Conservation (phyloP, 306 rosid genomes). For the Lupinus albus region DNA sequence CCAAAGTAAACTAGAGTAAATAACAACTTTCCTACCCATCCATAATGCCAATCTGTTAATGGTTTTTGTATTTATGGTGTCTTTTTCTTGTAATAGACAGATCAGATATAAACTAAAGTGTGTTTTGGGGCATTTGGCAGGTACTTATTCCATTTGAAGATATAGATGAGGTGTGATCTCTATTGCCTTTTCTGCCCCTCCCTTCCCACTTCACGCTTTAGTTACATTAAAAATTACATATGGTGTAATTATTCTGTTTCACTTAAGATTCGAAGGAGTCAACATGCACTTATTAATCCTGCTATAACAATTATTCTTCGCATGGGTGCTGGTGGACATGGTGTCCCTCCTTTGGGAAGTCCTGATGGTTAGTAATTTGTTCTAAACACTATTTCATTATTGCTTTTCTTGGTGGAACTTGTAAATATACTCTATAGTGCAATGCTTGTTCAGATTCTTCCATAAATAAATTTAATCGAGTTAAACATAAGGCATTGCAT, state of each 20-base stretch:
- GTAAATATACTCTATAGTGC: constrained; percentile 9
- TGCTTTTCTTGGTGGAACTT: constrained; percentile 13
- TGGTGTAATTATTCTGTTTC: constrained; percentile 34
- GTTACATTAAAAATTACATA: constrained; percentile 36
- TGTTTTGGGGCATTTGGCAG: constrained; percentile 48
- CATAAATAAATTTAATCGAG: constrained; percentile 19
- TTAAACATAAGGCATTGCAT: constrained; percentile 25
- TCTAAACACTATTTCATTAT: constrained; percentile 30
- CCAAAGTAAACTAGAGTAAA: not conserved
- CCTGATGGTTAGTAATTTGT: constrained; percentile 86
- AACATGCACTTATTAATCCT: constrained; percentile 97
- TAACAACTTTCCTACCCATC: not conserved
- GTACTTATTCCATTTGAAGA: constrained; percentile 84
- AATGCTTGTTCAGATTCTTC: constrained; percentile 33
- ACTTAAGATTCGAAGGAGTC: constrained; percentile 87
- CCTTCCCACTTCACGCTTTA: constrained; percentile 17
- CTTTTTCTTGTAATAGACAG: constrained; percentile 18
- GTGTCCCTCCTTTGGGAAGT: constrained; percentile 98
- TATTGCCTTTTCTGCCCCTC: constrained; percentile 36
- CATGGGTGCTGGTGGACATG: constrained; percentile 99
- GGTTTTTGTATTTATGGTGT: constrained; percentile 29
- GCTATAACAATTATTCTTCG: constrained; percentile 91
- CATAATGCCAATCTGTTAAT: constrained; percentile 1
- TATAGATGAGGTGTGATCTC: constrained; percentile 79
- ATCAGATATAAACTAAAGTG: not conserved